Evolutionary conservation across 768 basidiomycete genomes (phyloP), one percentile per base, ranked within the genome.

Genomic region (Auriscalpium microsporum): DNA sequence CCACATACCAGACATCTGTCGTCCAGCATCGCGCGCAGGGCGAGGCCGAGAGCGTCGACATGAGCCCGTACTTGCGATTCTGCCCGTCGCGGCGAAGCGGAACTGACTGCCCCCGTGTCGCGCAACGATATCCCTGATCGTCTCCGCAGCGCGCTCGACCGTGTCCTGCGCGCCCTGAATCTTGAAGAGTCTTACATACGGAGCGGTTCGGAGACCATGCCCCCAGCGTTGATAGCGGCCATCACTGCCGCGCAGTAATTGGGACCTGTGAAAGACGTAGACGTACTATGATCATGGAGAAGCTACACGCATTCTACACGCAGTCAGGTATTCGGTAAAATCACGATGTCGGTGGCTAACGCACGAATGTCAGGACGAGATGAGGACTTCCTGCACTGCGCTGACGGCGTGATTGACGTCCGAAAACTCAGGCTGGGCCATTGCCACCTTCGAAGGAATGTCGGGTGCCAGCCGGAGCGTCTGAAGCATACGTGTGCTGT

Each of bases 371-470:
- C 78, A 75, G 19, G 84, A 76, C 45, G 81, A 75, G 57, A 79
- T 81, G 14, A 90, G 73, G 28, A 94, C 84, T 65, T 91, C 90
- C 57, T 86, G 81, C 7, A 93, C 93, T 1, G 91, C 90, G 45
- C 73, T 76, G 3, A 90, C 86, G 0, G 94, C 94, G 45, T 77
- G 73, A 52, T 83, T 77, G 9, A 94, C 90, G 56, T 83, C 75
- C 0, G 84, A 82, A 72, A 97, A 97, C 21, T n/a, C n/a, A n/a
- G n/a, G n/a, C 56, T 90, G 87, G 10, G 85, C 90, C 71, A 96
- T 85, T 0, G 90, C 92, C 36, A 94, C 92, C 58, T 82, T 84
- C 4, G 88, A 90, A 0, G 92, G 92, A 4, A 94, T 62, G 1
- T 84, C 64, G 9, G 94, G 93, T 2, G 90, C 81, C 4, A 96